A percentile compares a stretch with the other conserved stretches of the same genome.
These are phyloP conservation scores for Venustampulla echinocandica DNA, from an alignment of 495 filamentous ascomycete genomes.

Conservation along the genomic window DNA sequence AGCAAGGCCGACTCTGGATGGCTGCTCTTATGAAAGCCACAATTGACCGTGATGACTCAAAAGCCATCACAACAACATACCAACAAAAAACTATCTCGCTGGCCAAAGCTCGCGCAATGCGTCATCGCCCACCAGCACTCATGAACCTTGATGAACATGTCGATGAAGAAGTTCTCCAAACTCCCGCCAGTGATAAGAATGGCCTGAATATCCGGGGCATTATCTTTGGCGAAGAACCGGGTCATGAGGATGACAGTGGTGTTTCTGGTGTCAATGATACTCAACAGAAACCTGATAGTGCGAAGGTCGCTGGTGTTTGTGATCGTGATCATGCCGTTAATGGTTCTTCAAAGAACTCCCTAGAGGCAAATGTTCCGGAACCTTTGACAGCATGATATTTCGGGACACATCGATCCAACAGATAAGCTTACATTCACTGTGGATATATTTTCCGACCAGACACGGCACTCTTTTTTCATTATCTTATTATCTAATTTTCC, in stretches of 20 bases:
- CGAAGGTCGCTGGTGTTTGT: conserved; percentile 10
- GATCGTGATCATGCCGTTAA: too few species aligned
- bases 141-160: conserved; percentile 59
- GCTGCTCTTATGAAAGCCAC: conserved; percentile 98
- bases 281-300: conserved; percentile 14
- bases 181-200: conserved; percentile 24
- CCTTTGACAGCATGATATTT: too few species aligned
- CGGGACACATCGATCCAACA: too few species aligned
- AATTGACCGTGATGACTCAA: conserved; percentile 82
- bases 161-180: conserved; percentile 22
- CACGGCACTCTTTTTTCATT: too few species aligned
- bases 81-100: conserved; percentile 58
- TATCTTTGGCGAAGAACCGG: conserved; percentile 23
- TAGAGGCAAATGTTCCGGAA: too few species aligned
- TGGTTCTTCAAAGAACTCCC: too few species aligned
- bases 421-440: too few species aligned
- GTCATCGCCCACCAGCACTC: conserved; percentile 65
- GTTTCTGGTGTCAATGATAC: conserved; percentile 29
- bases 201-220: conserved; percentile 38
- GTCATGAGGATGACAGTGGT: conserved; percentile 42
- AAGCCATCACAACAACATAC: conserved; percentile 78
- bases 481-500: too few species aligned
- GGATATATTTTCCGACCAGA: too few species aligned
- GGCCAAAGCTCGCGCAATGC: conserved; percentile 22
- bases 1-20: conserved; percentile 94